Percentiles rank a stretch among this genome's conserved stretches.
These are phyloP conservation scores for Draba incana DNA, from an alignment of 345 rosid species.

Conservation along the genomic window DNA sequence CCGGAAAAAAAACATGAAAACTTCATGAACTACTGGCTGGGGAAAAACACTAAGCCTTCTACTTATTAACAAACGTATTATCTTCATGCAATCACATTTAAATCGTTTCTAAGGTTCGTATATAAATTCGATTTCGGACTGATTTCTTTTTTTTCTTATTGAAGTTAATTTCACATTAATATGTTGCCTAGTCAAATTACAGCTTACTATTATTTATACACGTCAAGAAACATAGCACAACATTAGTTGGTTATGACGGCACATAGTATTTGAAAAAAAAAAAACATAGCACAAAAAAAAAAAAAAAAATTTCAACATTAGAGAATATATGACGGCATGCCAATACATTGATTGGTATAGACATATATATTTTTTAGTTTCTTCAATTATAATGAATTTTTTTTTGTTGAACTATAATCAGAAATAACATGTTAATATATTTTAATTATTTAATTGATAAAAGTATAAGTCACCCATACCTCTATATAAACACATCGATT, in stretches of 20 bases:
- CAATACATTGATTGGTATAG: slow-evolving; percentile 32
- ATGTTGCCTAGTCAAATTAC: neutral
- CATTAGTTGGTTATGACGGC: too few relatives aligned
- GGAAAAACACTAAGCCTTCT: neutral
- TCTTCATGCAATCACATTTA: neutral
- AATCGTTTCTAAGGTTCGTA: neutral
- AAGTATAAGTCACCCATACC: neutral
- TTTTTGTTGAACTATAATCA: too few relatives aligned
- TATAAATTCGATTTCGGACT: neutral
- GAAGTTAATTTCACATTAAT: neutral
- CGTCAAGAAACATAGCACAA: slow-evolving; percentile 14
- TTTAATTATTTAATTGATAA: neutral
- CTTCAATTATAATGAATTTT: slow-evolving; percentile 16
- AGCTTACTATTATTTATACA: neutral
- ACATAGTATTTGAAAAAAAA: too few relatives aligned
- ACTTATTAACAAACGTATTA: neutral
- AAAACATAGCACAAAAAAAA: neutral
- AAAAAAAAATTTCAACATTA: neutral
- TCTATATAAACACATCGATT: slow-evolving; percentile 37
- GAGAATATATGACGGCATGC: slow-evolving; percentile 28
- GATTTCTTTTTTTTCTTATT: neutral
- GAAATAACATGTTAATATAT: neutral
- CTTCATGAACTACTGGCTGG: too few relatives aligned
- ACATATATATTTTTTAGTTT: neutral
- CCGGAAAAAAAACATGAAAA: neutral